Evolutionary conservation across 176 grass and related monocot genomes (phyloP), one percentile per base, ranked within the genome.

Genomic region (Oryza punctata): DNA sequence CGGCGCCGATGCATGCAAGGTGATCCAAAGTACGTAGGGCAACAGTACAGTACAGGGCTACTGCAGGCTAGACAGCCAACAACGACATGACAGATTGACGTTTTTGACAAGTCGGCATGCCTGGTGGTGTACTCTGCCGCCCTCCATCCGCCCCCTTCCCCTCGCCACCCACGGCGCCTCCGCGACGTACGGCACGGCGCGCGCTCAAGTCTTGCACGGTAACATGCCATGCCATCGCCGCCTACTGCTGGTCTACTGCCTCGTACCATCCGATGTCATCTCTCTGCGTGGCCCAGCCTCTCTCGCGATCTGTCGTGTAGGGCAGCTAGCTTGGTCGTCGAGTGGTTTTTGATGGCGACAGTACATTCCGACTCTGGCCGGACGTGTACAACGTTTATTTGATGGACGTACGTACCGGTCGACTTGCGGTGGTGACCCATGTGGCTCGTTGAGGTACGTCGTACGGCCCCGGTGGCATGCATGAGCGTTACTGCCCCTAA

Each of bases 381-480:
- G 57, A 61, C 57, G 57, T 61, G 57, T 61, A 24, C 57, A 61
- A 24, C 57, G 57, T 61, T 61, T 61, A 24, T 24, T 24, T 24
- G 21, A 10, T 61, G 19, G n/a, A 10, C 57, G n/a, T 18, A 10
- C 57, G 57, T 18, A 21, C 50, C 19, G 50, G 50, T 61, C 57
- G n/a, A 61, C 8, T 3, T 23, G 9, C 57, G 0, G 16, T 19
- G 49, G 9, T 61, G 57, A 24, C 21, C n/a, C 75, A 81, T 70
- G 76, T 85, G 87, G 64, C 77, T 12, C 29, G 49, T 3, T 10
- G 70, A 63, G 82, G 82, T 81, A 89, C 87, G 52, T 26, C 69
- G 52, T 38, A 84, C 70, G 75, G 45, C 60, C 45, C 45, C 12
- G 70, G 7, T 27, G 63, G 26, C 64, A 70, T 26, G 70, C 61